These are phyloP conservation scores for Zalerion maritima DNA, from an alignment of 495 filamentous ascomycete genomes.

Conservation along the genomic window DNA sequence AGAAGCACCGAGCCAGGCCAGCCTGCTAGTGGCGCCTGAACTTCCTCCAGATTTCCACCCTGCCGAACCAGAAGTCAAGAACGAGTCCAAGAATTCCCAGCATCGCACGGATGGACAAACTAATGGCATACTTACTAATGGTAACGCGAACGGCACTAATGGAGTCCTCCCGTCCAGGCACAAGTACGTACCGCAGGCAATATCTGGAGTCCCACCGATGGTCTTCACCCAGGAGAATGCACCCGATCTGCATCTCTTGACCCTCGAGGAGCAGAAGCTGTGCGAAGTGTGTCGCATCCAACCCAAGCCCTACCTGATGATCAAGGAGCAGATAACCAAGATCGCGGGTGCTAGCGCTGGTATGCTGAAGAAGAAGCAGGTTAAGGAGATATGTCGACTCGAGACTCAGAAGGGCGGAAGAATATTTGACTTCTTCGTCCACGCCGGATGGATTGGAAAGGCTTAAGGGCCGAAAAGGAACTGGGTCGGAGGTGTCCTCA, in stretches of 20 bases:
- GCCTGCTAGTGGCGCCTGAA: conserved; percentile 61
- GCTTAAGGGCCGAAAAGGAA: no score
- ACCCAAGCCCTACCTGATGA: conserved; percentile 86
- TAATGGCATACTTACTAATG: conserved; percentile 23
- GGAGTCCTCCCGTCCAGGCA: conserved; percentile 23
- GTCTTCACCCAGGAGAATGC: conserved; percentile 62
- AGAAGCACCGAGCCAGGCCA: conserved; percentile 57
- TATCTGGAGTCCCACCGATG: conserved; percentile 46
- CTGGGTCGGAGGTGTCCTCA: no score
- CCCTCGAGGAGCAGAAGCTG: conserved; percentile 67
- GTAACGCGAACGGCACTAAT: conserved; percentile 13
- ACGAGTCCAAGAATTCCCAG: conserved; percentile 22
- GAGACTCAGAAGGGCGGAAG: conserved; percentile 41
- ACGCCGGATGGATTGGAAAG: conserved; percentile 83
- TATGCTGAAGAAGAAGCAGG: conserved; percentile 77
- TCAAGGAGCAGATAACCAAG: conserved; percentile 78
- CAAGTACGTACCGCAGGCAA: conserved; percentile 28
- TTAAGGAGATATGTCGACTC: conserved; percentile 43
- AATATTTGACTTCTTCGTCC: conserved; percentile 89
- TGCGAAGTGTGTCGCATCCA: conserved; percentile 69
- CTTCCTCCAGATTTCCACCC: conserved; percentile 48
- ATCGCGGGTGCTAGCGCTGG: conserved; percentile 83
- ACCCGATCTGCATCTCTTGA: conserved; percentile 73
- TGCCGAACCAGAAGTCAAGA: conserved; percentile 10
- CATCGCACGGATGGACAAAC: conserved; percentile 25